A percentile compares a stretch with the other conserved stretches of the same genome.
These are phyloP conservation scores for Zygoascus meyerae DNA, from an alignment of 1,139 yeast genomes.

Conservation along the genomic window DNA sequence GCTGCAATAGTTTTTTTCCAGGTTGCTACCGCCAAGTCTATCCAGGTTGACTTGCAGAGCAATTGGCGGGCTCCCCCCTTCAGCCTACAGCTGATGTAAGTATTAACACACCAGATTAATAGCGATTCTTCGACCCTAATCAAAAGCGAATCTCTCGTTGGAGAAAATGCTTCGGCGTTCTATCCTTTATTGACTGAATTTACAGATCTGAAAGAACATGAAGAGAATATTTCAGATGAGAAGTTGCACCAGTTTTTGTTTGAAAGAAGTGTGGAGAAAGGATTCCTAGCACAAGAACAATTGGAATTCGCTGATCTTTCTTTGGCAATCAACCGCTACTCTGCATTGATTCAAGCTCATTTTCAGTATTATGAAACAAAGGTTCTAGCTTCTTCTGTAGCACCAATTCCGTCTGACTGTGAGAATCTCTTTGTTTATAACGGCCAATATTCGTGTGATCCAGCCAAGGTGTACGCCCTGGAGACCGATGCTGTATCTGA, in stretches of 20 bases:
- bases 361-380: constrained; percentile 44
- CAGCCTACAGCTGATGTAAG: constrained; percentile 43
- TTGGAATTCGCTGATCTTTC: constrained; percentile 45
- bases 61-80: constrained; percentile 39
- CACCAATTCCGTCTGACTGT: constrained; percentile 23
- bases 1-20: too few species aligned
- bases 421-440: constrained; percentile 48
- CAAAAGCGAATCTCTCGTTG: constrained; percentile 47
- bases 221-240: constrained; percentile 34
- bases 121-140: background rate
- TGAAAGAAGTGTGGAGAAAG: constrained; percentile 29
- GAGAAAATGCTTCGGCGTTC: constrained; percentile 46
- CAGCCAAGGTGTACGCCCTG: constrained; percentile 64
- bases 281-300: constrained; percentile 20
- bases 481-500: constrained; percentile 36
- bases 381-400: constrained; percentile 22
- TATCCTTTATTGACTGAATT: constrained; percentile 42
- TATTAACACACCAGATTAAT: constrained; percentile 9
- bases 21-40: constrained; percentile 8
- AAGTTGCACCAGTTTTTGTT: constrained; percentile 38
- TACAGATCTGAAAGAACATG: constrained; percentile 26
- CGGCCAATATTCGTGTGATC: constrained; percentile 53
- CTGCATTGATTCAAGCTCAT: constrained; percentile 64
- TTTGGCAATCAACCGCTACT: constrained; percentile 46
- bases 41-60: constrained; percentile 26